Percentiles rank a stretch among this genome's conserved stretches.
Evolutionary conservation across 225 moss, liverwort and hornwort species (phyloP).

Genomic region (Bryoerythrophyllum caledonicum): DNA sequence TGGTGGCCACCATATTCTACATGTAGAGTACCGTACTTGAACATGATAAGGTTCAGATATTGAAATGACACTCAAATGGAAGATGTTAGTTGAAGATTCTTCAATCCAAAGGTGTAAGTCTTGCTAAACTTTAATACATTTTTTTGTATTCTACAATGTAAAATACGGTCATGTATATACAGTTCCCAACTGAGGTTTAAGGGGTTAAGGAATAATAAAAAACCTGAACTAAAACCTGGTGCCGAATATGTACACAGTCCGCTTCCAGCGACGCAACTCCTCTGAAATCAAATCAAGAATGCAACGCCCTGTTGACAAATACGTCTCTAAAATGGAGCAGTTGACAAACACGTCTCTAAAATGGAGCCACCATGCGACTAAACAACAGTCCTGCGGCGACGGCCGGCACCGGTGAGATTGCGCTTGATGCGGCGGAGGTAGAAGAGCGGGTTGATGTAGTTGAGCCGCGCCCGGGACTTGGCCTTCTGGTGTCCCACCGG

Average conservation of each 20-base stretch:
- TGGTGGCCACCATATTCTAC: too few species aligned
- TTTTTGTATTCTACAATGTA: too few species aligned
- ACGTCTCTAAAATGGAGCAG: background rate
- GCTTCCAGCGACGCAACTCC: background rate
- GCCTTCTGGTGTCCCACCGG: slow-evolving; percentile 45
- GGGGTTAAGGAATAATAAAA: too few species aligned
- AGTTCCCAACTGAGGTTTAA: too few species aligned
- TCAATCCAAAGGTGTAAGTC: too few species aligned
- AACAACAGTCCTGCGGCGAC: background rate
- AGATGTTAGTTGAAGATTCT: too few species aligned
- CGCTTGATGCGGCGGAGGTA: background rate
- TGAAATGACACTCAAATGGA: too few species aligned
- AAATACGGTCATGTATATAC: too few species aligned
- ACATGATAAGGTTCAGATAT: too few species aligned
- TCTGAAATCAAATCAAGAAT: background rate
- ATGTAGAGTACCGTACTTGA: too few species aligned
- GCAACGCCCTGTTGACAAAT: background rate
- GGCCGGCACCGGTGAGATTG: background rate
- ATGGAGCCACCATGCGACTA: background rate
- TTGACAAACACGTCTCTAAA: background rate
- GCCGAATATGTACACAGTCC: background rate
- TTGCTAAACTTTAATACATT: too few species aligned
- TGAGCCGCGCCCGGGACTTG: slow-evolving; percentile 37
- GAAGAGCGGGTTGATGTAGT: background rate
- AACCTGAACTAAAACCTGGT: background rate